phyloP scores from a whole-genome alignment of 768 basidiomycete genomes.

The Termitomyces sp. region DNA sequence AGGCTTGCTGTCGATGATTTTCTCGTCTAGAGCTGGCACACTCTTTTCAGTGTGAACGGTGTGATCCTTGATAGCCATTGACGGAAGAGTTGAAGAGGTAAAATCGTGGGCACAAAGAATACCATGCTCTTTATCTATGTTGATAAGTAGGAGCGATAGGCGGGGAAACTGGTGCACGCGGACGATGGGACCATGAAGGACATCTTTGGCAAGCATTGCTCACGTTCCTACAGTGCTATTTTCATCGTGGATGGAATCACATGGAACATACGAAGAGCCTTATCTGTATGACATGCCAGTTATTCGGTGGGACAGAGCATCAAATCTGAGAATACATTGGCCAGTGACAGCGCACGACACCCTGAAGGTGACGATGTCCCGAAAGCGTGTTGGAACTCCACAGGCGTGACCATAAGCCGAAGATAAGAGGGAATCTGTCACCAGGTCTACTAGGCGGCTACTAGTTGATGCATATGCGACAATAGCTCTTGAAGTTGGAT shows the following conservation, averaged over 20 bases:
- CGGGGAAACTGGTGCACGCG: neutral
- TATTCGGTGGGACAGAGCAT: neutral
- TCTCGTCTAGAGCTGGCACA: slow-evolving; percentile 16
- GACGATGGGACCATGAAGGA: neutral
- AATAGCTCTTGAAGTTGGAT: neutral
- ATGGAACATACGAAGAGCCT: neutral
- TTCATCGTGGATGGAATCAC: neutral
- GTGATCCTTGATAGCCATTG: slow-evolving; percentile 2
- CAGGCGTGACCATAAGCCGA: neutral
- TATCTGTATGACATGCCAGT: neutral
- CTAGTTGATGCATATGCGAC: neutral
- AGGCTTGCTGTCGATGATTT: slow-evolving; percentile 23
- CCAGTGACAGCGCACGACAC: neutral
- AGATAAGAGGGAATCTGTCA: neutral
- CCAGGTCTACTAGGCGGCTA: too few relatives aligned
- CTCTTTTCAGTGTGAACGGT: slow-evolving; percentile 3
- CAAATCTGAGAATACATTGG: neutral
- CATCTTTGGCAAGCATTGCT: neutral
- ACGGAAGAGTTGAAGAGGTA: neutral
- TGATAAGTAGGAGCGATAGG: neutral
- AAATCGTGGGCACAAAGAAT: neutral
- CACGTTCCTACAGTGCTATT: neutral
- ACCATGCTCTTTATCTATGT: neutral
- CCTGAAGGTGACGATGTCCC: neutral
- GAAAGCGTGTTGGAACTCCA: neutral